Conservation (phyloP, 495 filamentous ascomycete species). For the Penicillium crystallinum region DNA sequence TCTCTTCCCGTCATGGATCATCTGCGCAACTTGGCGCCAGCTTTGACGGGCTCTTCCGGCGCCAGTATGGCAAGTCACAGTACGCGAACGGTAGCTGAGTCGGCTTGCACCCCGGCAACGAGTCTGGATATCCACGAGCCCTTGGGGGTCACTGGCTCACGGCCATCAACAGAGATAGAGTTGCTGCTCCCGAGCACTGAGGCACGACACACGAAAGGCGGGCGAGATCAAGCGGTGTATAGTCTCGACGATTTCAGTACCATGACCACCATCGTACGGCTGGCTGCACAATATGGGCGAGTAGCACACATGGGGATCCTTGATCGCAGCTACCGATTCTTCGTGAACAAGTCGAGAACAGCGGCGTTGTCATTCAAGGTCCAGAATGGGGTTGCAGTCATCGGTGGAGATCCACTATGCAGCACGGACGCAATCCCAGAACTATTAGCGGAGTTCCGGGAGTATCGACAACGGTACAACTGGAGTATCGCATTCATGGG, state of each 20-base stretch:
- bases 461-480: constrained; percentile 23
- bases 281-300: constrained; percentile 31
- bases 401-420: constrained; percentile 40
- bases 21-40: constrained; percentile 9
- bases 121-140: constrained; percentile 11
- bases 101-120: constrained; percentile 12
- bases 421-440: constrained; percentile 11
- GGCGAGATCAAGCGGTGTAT: constrained; percentile 14
- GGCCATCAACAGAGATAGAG: neutral
- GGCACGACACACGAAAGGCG: neutral
- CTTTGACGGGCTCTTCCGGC: constrained; percentile 4
- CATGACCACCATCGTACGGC: constrained; percentile 22
- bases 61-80: constrained; percentile 16
- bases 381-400: constrained; percentile 30
- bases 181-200: neutral
- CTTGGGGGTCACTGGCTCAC: neutral
- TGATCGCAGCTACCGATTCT: constrained; percentile 39
- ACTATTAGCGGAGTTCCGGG: constrained; percentile 34
- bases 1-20: constrained; percentile 17
- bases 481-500: constrained; percentile 38
- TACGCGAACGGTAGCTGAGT: constrained; percentile 9
- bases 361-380: constrained; percentile 39
- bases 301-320: constrained; percentile 45
- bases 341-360: constrained; percentile 31
- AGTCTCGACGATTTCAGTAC: constrained; percentile 27